Percentiles rank a stretch among this genome's conserved stretches.
Conservation (phyloP, 805 yeast genomes). For the Wickerhamomyces silvicola region DNA sequence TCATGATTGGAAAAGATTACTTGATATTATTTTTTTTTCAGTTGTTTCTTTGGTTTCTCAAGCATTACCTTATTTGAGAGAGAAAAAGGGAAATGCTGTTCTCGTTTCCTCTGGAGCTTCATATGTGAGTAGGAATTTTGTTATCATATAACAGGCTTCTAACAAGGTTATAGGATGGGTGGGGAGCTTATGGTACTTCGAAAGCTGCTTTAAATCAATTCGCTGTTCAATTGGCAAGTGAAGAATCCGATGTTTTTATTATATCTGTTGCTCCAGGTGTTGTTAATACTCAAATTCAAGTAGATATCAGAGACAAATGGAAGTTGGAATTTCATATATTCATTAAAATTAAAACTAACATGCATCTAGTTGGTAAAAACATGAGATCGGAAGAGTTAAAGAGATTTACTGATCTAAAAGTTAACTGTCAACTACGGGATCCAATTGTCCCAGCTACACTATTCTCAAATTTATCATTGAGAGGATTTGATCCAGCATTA, state of each 20-base stretch:
- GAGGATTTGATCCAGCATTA: slow-evolving; percentile 48
- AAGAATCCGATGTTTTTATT: slow-evolving; percentile 53
- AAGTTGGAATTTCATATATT: slow-evolving; percentile 3
- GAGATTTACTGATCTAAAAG: slow-evolving; percentile 59
- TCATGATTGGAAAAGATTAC: slow-evolving; percentile 54
- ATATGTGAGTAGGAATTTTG: slow-evolving; percentile 27
- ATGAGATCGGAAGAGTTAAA: slow-evolving; percentile 59
- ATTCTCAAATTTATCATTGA: slow-evolving; percentile 57
- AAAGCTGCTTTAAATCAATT: slow-evolving; percentile 88
- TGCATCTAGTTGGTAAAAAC: slow-evolving; percentile 32
- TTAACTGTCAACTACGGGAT: slow-evolving; percentile 48
- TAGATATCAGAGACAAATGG: slow-evolving; percentile 59
- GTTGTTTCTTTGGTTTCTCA: slow-evolving; percentile 51
- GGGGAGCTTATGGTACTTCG: slow-evolving; percentile 91
- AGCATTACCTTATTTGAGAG: slow-evolving; percentile 52
- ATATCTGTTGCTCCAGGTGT: slow-evolving; percentile 91
- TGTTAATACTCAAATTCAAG: slow-evolving; percentile 88
- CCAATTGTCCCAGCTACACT: slow-evolving; percentile 71
- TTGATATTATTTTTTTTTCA: slow-evolving; percentile 75
- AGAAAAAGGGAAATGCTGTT: slow-evolving; percentile 56
- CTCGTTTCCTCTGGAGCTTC: slow-evolving; percentile 91
- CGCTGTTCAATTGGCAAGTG: slow-evolving; percentile 58
- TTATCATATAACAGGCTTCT: neutral
- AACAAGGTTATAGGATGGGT: slow-evolving; percentile 41
- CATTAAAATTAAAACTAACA: neutral